These are phyloP conservation scores for Fusarium anthophilum DNA, from an alignment of 2,329 filamentous ascomycete species.

Conservation along the genomic window DNA sequence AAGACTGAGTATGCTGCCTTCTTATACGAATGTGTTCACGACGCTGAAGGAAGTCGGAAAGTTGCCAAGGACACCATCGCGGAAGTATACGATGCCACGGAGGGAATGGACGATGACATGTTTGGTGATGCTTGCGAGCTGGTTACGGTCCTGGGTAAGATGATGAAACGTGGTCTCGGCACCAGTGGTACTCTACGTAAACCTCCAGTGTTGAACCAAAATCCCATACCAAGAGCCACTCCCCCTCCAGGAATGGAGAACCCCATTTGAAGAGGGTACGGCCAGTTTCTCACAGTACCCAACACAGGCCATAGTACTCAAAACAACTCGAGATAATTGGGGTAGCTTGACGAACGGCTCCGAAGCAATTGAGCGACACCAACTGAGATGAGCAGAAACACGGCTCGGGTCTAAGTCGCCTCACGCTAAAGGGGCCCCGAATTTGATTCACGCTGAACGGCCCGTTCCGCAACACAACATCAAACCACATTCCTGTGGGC, in stretches of 20 bases:
- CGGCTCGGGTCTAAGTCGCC: not conserved
- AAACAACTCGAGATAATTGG: not conserved
- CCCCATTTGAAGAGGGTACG: slow-evolving; percentile 47
- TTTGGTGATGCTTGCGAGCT: slow-evolving; percentile 92
- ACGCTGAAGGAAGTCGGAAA: slow-evolving; percentile 77
- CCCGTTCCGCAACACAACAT: slow-evolving; percentile 33
- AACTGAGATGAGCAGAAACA: slow-evolving; percentile 4
- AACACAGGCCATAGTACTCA: not conserved
- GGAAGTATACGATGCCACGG: slow-evolving; percentile 89
- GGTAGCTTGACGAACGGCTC: not conserved
- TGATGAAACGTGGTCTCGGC: slow-evolving; percentile 80
- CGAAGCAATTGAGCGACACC: not conserved
- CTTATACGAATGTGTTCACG: slow-evolving; percentile 90
- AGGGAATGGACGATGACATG: slow-evolving; percentile 95
- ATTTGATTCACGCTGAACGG: slow-evolving; percentile 32
- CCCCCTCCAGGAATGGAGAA: slow-evolving; percentile 55
- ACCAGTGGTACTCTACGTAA: slow-evolving; percentile 49
- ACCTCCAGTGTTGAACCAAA: slow-evolving; percentile 38
- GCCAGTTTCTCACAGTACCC: not conserved
- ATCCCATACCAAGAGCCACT: slow-evolving; percentile 27
- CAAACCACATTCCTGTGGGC: slow-evolving; percentile 11
- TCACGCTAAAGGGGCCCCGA: slow-evolving; percentile 7
- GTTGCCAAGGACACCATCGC: slow-evolving; percentile 85
- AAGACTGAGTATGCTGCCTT: slow-evolving; percentile 95
- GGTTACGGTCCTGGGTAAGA: slow-evolving; percentile 84